Evolutionary conservation across 164 flowering plant species (phyloP).

Genomic region (Macadamia integrifolia): DNA sequence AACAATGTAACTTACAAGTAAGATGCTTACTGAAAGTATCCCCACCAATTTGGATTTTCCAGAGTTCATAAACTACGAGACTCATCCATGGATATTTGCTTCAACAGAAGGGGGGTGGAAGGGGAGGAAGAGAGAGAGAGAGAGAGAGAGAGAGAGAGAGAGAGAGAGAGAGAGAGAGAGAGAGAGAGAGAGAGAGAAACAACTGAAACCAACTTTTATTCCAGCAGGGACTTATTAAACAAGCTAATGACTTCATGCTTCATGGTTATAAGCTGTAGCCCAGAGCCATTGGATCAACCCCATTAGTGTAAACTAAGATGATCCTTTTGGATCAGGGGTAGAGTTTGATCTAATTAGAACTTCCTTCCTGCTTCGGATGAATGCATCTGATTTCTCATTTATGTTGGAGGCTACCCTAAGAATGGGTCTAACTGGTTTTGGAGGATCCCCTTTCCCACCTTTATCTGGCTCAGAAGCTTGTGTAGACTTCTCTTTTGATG

Average conservation of each 20-base stretch:
- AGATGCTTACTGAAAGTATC: too few relatives aligned
- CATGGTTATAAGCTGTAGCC: background rate
- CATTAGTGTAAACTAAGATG: too few relatives aligned
- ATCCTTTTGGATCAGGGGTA: too few relatives aligned
- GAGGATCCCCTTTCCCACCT: background rate
- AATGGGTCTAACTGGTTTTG: conserved; percentile 15
- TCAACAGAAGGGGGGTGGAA: too few relatives aligned
- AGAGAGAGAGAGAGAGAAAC: background rate
- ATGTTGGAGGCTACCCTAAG: conserved; percentile 20
- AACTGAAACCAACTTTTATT: background rate
- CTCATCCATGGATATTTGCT: too few relatives aligned
- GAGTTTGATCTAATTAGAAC: conserved; percentile 11
- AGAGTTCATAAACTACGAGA: too few relatives aligned
- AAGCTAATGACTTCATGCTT: background rate
- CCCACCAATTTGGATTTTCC: too few relatives aligned
- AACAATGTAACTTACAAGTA: too few relatives aligned
- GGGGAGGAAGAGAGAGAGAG: too few relatives aligned
- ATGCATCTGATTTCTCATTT: conserved; percentile 35
- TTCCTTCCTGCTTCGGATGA: conserved; percentile 28
- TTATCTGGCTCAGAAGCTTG: background rate
- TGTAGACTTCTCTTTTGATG: background rate
- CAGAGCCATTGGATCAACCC: too few relatives aligned
- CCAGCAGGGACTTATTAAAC: background rate
- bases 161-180: too few relatives aligned
- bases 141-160: too few relatives aligned